Conservation (phyloP, 139 green algal genomes). For the Coccomyxa sp. region DNA sequence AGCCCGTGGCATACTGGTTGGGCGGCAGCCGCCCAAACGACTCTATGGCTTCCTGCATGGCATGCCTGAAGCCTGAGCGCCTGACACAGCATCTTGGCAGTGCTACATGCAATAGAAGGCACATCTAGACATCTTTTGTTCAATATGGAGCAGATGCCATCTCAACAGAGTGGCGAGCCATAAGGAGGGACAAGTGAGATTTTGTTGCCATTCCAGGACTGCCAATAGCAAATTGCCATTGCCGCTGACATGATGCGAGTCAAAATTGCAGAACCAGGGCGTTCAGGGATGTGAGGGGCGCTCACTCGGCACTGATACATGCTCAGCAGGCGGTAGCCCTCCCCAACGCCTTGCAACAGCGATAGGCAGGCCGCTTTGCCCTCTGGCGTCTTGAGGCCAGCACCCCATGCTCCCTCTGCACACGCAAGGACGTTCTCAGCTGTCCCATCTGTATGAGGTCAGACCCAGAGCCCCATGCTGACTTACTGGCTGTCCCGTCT, state of each 20-base stretch:
- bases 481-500: too few relatives aligned
- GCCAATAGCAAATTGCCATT: not conserved
- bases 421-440: too few relatives aligned
- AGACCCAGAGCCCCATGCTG: too few relatives aligned
- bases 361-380: slow-evolving; percentile 35
- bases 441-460: too few relatives aligned
- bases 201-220: not conserved
- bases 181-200: not conserved
- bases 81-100: not conserved
- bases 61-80: not conserved
- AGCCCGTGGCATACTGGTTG: slow-evolving; percentile 71
- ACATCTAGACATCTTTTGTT: not conserved
- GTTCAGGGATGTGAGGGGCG: not conserved
- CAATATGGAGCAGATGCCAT: too few relatives aligned
- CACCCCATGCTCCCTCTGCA: not conserved
- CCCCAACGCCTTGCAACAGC: slow-evolving; percentile 57
- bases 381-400: not conserved
- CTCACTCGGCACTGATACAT: slow-evolving; percentile 60
- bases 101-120: not conserved
- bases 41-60: slow-evolving; percentile 59
- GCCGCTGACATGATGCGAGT: not conserved
- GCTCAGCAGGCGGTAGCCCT: slow-evolving; percentile 56
- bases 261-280: not conserved
- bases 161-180: too few relatives aligned
- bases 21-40: slow-evolving; percentile 53